Percentiles rank a stretch among this genome's conserved stretches.
Evolutionary conservation across 2,329 filamentous ascomycete species (phyloP).

Genomic region (Coniella lustricola): DNA sequence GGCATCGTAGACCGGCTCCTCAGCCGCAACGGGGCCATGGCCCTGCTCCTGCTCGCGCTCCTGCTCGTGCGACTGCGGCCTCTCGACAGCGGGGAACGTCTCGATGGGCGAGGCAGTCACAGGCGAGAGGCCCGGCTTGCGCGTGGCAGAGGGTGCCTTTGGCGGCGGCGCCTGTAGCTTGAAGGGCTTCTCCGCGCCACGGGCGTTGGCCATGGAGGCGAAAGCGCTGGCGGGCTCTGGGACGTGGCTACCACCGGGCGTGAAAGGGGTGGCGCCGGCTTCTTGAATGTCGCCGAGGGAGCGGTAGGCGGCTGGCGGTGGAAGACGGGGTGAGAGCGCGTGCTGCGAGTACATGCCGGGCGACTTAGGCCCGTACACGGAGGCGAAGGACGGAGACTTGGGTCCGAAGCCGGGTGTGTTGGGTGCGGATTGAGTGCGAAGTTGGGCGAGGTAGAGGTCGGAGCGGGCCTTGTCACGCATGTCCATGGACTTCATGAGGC

Average conservation of each 20-base stretch:
- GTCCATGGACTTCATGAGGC: constrained; percentile 95
- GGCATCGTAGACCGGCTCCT: constrained; percentile 76
- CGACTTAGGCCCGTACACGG: constrained; percentile 26
- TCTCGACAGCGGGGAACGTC: constrained; percentile 17
- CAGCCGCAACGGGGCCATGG: constrained; percentile 57
- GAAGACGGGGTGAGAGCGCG: constrained; percentile 55
- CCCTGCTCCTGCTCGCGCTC: constrained; percentile 47
- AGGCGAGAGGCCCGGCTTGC: constrained; percentile 56
- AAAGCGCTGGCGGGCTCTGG: constrained; percentile 59
- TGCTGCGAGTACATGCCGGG: constrained; percentile 35
- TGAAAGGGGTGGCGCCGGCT: constrained; percentile 36
- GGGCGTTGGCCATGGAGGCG: constrained; percentile 33
- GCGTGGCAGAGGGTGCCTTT: constrained; percentile 68
- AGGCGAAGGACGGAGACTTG: constrained; percentile 49
- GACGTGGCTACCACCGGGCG: constrained; percentile 44
- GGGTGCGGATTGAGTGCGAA: constrained; percentile 79
- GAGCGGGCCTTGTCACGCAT: constrained; percentile 87
- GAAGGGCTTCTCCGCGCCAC: constrained; percentile 50
- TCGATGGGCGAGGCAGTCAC: constrained; percentile 24
- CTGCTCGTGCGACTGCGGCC: constrained; percentile 24
- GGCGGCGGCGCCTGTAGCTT: constrained; percentile 78
- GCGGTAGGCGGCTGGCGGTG: constrained; percentile 46
- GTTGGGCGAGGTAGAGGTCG: constrained; percentile 86
- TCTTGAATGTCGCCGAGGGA: constrained; percentile 30
- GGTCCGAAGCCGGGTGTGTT: constrained; percentile 87